phyloP scores from a whole-genome alignment of 768 basidiomycete genomes.

The Lactifluus echinatus region DNA sequence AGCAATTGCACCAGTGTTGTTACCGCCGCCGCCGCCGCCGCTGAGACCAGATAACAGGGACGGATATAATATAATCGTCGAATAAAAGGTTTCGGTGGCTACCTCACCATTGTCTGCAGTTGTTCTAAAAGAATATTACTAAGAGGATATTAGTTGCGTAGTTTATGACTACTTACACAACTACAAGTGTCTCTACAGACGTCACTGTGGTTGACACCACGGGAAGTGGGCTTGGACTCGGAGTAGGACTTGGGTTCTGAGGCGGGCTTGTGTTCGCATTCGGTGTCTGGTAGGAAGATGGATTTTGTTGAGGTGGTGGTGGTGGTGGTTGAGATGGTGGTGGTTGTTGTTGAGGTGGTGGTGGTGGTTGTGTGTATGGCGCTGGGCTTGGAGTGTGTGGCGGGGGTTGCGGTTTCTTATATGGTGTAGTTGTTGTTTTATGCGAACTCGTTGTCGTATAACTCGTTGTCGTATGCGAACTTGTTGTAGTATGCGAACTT shows the following conservation, averaged over 20 bases:
- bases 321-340: no score
- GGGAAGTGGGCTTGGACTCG: neutral
- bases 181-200: neutral
- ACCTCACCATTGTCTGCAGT: constrained; percentile 9
- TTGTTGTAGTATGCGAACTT: no score
- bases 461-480: no score
- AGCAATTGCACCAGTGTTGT: constrained; percentile 24
- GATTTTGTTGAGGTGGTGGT: no score
- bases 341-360: no score
- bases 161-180: neutral
- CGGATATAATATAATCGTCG: constrained; percentile 20
- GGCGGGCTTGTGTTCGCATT: neutral
- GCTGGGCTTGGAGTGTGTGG: no score
- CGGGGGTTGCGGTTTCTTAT: no score
- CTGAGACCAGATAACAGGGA: constrained; percentile 16
- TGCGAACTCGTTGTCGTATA: no score
- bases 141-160: neutral
- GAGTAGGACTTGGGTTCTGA: neutral
- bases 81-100: constrained; percentile 8
- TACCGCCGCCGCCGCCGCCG: constrained; percentile 4
- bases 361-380: no score
- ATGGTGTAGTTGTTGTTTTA: no score
- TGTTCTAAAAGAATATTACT: neutral
- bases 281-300: neutral
- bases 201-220: neutral